Evolutionary conservation across 306 rosid genomes (phyloP), one percentile per base, ranked within the genome.

Genomic region (Dryas drummondii): DNA sequence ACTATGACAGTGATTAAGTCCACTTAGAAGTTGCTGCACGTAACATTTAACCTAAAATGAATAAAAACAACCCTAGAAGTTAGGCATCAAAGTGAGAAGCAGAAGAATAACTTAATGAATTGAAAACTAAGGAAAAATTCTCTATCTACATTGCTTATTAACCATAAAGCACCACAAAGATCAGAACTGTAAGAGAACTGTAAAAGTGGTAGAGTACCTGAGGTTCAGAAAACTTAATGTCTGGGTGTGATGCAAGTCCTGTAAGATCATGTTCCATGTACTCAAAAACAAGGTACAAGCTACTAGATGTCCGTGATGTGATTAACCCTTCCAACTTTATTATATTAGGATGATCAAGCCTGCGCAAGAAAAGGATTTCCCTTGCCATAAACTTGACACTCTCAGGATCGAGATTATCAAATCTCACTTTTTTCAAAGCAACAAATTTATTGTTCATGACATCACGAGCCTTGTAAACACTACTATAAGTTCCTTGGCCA

Each of bases 231-330:
- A 94, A 87, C 75, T 90, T 91, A 68, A 88, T 79, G 72, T 76
- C 84, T 17, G 96, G 97, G 58, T 70, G 71, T 40, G 97, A 80
- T 75, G 85, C 89, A 54, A 94, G 98, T 52, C 98, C 98, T 1
- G 98, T 91, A 72, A 94, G 97, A 84, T 94, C 98, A 61, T 94
- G 98, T 56, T 94, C 93, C 98, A 91, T 94, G 44, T 94, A 94
- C 84, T 91, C 96, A 84, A 94, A 88, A 76, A 94, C 81, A 80
- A 94, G 94, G 84, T 94, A 94, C 78, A 94, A 81, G 85, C 96
- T 94, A 64, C 93, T 89, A 72, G 98, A 91, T 17, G 82, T 77
- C 22, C 70, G 88, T 1, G 97, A 84, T 1, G 98, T 87, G 80
- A 94, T 88, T 89, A 94, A 82, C 58, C 97, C 97, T 79, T 91